These are phyloP conservation scores for Paramyrothecium sp. DNA, from an alignment of 2,329 filamentous ascomycete genomes.

Conservation along the genomic window DNA sequence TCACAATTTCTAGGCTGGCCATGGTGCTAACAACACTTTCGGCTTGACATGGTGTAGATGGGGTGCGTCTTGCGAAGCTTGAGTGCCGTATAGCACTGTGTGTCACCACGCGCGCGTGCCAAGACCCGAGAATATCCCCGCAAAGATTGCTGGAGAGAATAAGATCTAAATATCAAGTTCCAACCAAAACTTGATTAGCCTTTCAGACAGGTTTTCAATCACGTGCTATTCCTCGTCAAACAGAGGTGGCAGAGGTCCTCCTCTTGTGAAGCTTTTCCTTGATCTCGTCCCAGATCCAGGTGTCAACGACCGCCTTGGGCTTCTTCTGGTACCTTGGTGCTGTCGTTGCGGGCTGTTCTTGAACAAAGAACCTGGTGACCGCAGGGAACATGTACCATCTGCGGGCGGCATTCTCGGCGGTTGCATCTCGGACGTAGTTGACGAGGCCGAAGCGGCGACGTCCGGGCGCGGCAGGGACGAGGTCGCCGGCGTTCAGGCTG, in stretches of 20 bases:
- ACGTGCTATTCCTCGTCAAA: too few relatives aligned
- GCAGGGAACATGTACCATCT: slow-evolving; percentile 40
- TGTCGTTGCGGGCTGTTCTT: slow-evolving; percentile 19
- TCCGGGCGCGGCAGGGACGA: slow-evolving; percentile 20
- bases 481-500: slow-evolving; percentile 35
- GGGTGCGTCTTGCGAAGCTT: too few relatives aligned
- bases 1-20: too few relatives aligned
- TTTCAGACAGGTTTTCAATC: too few relatives aligned
- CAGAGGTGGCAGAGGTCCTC: slow-evolving; percentile 7
- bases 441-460: slow-evolving; percentile 34
- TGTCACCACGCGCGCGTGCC: too few relatives aligned
- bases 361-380: slow-evolving; percentile 36
- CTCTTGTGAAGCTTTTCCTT: slow-evolving; percentile 28
- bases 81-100: too few relatives aligned
- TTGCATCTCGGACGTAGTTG: slow-evolving; percentile 37
- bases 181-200: too few relatives aligned
- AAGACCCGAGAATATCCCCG: too few relatives aligned
- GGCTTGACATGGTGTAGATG: too few relatives aligned
- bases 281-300: slow-evolving; percentile 40
- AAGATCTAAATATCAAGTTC: too few relatives aligned
- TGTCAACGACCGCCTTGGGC: slow-evolving; percentile 28
- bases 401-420: slow-evolving; percentile 28
- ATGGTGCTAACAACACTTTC: too few relatives aligned
- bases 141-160: too few relatives aligned
- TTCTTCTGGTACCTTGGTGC: slow-evolving; percentile 21